phyloP scores from a whole-genome alignment of 2,329 filamentous ascomycete genomes.

The Cryphonectria naterciae region DNA sequence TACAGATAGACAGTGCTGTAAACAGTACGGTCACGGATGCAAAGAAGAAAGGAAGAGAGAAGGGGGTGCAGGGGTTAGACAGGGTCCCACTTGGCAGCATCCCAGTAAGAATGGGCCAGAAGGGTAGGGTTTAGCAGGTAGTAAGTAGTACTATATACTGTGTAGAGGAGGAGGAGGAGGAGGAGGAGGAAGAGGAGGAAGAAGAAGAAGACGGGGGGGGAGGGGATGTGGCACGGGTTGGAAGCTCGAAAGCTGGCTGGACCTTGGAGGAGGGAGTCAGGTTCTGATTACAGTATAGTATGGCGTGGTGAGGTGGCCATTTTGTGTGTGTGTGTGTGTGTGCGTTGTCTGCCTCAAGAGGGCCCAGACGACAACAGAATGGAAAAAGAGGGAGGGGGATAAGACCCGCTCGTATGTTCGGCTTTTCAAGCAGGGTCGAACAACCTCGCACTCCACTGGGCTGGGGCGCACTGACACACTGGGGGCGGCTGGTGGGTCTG shows the following conservation, averaged over 20 bases:
- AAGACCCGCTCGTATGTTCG: slow-evolving; percentile 4
- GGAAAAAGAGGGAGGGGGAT: neutral
- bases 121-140: neutral
- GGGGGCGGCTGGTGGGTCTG: neutral
- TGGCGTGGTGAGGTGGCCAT: neutral
- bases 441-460: neutral
- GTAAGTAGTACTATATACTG: neutral
- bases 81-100: neutral
- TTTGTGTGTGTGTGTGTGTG: neutral
- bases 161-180: no score
- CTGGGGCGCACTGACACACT: slow-evolving; percentile 5
- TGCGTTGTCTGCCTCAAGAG: slow-evolving; percentile 3
- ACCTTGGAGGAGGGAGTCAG: neutral
- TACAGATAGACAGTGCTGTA: neutral
- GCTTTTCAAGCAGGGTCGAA: neutral
- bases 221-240: neutral
- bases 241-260: neutral
- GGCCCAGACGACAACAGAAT: neutral
- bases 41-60: neutral
- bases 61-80: neutral
- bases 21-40: neutral
- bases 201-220: neutral
- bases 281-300: neutral
- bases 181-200: neutral
- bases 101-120: neutral